Evolutionary conservation across 2,329 filamentous ascomycete genomes (phyloP), one percentile per base, ranked within the genome.

Genomic region (Aureobasidium sp.): DNA sequence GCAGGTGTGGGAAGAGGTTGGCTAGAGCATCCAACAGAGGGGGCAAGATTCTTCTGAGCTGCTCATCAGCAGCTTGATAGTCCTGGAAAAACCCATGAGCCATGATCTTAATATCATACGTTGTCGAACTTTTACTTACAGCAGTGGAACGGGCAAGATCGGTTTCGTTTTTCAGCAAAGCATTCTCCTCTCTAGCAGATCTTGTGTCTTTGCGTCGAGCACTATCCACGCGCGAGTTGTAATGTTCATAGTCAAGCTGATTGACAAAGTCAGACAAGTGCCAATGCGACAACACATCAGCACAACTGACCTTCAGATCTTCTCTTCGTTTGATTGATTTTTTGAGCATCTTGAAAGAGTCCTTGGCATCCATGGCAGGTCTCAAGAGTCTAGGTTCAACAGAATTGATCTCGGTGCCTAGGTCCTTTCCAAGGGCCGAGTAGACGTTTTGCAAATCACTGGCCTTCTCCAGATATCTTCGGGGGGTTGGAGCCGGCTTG

Each of bases 261-360:
- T 15, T 86, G 17, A 29, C 29, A 15, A 45, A 12, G 29, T 57
- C 11, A 57, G 31, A 34, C 31, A 34, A 34, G 31, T 34, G 31
- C 3, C 9, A 34, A 34, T 34, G 31, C 31, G 31, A 34, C 3
- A 2, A 34, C 31, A 34, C 31, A 12, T 11, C 31, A 34, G 9
- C 9, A 34, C 31, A 34, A 49, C 59, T 8, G 2, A 56, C 60
- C 51, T 65, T 65, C 29, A 62, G 41, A 69, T 92, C 89, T 71
- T 94, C 89, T 51, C 91, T 80, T 74, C 90, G 91, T 76, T 93
- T 94, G 70, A 95, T 90, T 1, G 86, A 87, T 76, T 91, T 94
- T 70, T 88, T 87, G 71, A 94, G 80, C 2, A 88, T 86, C 66
- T 86, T 84, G 64, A 93, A 80, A 60, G 78, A 83, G 58, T 87